Conservation (phyloP, 1,284 basidiomycete species). For the Apiotrichum domesticum region DNA sequence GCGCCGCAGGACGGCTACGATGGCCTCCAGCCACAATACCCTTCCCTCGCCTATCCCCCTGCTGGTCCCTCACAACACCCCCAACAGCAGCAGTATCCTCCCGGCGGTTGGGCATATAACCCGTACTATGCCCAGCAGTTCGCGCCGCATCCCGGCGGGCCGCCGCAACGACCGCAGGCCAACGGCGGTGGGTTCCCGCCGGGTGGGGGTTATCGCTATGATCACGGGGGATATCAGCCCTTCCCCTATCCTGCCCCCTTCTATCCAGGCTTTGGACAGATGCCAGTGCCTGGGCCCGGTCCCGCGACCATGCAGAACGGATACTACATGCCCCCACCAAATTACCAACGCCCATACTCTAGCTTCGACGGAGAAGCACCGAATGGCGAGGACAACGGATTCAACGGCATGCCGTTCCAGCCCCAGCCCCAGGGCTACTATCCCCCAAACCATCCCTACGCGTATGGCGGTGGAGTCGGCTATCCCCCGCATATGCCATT, state of each 20-base stretch:
- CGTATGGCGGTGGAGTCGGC: constrained; percentile 37
- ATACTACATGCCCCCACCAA: constrained; percentile 15
- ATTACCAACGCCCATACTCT: constrained; percentile 1
- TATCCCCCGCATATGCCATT: constrained; percentile 22
- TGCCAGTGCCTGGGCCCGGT: constrained; percentile 35
- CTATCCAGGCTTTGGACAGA: constrained; percentile 21
- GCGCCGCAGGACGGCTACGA: constrained; percentile 13
- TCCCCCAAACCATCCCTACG: constrained; percentile 40
- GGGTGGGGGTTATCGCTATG: constrained; percentile 8
- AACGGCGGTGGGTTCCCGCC: constrained; percentile 17
- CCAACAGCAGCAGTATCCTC: constrained; percentile 5
- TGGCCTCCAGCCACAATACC: constrained; percentile 13
- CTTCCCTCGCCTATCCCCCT: constrained; percentile 13
- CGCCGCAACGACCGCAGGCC: constrained; percentile 8
- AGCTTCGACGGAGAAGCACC: constrained; percentile 4
- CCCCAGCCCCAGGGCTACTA: constrained; percentile 18
- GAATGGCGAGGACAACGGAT: constrained; percentile 1
- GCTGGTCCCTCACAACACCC: constrained; percentile 13
- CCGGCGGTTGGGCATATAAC: constrained; percentile 9
- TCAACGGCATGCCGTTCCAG: constrained; percentile 12
- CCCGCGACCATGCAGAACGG: constrained; percentile 43
- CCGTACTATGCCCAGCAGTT: constrained; percentile 10
- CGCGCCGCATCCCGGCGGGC: constrained; percentile 9
- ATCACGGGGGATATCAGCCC: constrained; percentile 4
- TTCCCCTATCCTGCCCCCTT: constrained; percentile 9